Conservation (phyloP, 352 stramenopile species). For the Lagenidium giganteum region DNA sequence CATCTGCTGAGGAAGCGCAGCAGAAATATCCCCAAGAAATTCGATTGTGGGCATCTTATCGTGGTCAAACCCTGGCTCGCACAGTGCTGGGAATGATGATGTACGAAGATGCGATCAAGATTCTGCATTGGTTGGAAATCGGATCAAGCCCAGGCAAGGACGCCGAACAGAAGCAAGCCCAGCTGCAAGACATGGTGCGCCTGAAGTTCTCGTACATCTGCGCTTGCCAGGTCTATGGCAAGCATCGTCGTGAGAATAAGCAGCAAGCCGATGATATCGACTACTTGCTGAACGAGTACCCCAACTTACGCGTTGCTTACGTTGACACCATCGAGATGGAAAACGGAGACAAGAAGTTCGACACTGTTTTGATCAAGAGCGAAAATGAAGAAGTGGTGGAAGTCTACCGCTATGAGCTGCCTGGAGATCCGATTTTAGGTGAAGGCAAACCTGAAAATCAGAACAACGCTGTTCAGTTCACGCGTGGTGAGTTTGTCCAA, state of each 20-base stretch:
- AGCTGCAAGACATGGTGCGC: constrained; percentile 80
- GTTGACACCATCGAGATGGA: constrained; percentile 57
- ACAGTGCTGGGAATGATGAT: constrained; percentile 86
- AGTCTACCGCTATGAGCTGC: constrained; percentile 77
- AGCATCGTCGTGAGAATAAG: constrained; percentile 62
- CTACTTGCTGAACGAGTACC: constrained; percentile 72
- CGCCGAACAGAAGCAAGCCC: constrained; percentile 71
- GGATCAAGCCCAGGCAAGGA: constrained; percentile 56
- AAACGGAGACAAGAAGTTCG: constrained; percentile 39
- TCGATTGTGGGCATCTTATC: constrained; percentile 76
- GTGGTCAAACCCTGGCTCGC: constrained; percentile 70
- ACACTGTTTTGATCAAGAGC: constrained; percentile 78
- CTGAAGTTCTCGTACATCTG: constrained; percentile 87
- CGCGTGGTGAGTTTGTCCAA: constrained; percentile 78
- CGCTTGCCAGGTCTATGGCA: constrained; percentile 80
- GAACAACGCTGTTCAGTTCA: constrained; percentile 79
- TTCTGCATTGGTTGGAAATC: constrained; percentile 82
- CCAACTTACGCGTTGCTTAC: constrained; percentile 82
- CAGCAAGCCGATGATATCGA: constrained; percentile 77
- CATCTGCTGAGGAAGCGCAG: constrained; percentile 60
- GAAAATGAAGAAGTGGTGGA: constrained; percentile 68
- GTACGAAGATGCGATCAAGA: constrained; percentile 86
- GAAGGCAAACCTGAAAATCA: constrained; percentile 86
- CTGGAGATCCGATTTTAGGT: constrained; percentile 76
- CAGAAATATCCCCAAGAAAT: constrained; percentile 71